Evolutionary conservation across 305 asterid genomes (phyloP).

Genomic region (Fraxinus nigra): DNA sequence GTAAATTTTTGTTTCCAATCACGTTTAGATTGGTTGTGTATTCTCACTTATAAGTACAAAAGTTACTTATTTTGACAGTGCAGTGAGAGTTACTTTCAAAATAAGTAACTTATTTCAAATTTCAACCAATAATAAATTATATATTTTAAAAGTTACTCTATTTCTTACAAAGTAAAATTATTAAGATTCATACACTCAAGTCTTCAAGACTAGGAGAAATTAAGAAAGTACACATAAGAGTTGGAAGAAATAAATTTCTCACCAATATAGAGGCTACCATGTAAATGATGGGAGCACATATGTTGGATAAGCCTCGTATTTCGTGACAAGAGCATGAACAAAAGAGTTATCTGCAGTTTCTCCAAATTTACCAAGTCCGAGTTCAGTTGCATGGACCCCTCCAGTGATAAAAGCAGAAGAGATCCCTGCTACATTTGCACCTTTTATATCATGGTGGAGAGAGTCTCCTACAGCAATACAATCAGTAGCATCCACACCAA

Average conservation of each 20-base stretch:
- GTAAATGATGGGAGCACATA: constrained; percentile 79
- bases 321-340: constrained; percentile 54
- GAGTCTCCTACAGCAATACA: constrained; percentile 95
- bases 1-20: neutral
- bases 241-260: constrained; percentile 10
- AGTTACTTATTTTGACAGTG: neutral
- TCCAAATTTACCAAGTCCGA: constrained; percentile 62
- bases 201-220: neutral
- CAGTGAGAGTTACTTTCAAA: neutral
- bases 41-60: neutral
- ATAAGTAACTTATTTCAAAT: neutral
- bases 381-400: constrained; percentile 84
- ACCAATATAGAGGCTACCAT: constrained; percentile 51
- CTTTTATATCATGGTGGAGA: constrained; percentile 94
- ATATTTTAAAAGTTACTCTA: neutral
- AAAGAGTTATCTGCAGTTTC: constrained; percentile 55
- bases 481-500: constrained; percentile 59
- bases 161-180: neutral
- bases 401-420: constrained; percentile 65
- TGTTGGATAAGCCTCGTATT: constrained; percentile 66
- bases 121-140: neutral
- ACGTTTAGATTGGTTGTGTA: neutral
- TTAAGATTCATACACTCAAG: neutral
- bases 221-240: neutral
- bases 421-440: constrained; percentile 75